Evolutionary conservation across 371 early-diverging fungal species (phyloP).

Genomic region (Encephalitozoon cuniculi): DNA sequence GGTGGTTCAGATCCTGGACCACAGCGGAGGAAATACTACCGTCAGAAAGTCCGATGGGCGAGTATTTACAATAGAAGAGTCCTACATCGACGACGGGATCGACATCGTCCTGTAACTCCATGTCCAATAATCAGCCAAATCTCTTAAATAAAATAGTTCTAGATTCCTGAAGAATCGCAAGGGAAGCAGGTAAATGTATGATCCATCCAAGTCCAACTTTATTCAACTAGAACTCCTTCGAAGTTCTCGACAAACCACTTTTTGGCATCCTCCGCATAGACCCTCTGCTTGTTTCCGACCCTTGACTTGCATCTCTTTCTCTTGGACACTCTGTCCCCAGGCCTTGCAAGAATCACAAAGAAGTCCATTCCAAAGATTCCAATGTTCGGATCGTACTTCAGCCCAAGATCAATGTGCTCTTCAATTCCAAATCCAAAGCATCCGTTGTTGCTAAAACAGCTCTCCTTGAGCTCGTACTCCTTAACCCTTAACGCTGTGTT

Average conservation of each 20-base stretch:
- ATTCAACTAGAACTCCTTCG: constrained; percentile 57
- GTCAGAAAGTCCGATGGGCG: constrained; percentile 15
- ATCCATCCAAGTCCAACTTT: constrained; percentile 1
- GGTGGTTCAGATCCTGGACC: constrained; percentile 23
- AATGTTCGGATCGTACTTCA: constrained; percentile 98
- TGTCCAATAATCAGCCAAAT: not conserved
- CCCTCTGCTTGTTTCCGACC: constrained; percentile 82
- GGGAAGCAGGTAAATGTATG: not conserved
- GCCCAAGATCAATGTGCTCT: constrained; percentile 99
- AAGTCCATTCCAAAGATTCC: constrained; percentile 81
- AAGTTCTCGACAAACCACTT: constrained; percentile 64
- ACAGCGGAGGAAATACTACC: not conserved
- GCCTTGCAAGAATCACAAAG: constrained; percentile 90
- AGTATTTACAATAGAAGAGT: constrained; percentile 1
- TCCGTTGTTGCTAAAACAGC: constrained; percentile 91
- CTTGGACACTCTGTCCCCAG: constrained; percentile 86
- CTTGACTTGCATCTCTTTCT: constrained; percentile 77
- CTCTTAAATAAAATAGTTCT: not conserved
- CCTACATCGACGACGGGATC: constrained; percentile 15
- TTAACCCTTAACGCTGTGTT: constrained; percentile 97
- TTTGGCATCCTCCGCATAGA: constrained; percentile 71
- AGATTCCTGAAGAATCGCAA: not conserved
- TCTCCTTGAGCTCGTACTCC: constrained; percentile 88
- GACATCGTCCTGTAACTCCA: constrained; percentile 11
- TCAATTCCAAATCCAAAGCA: constrained; percentile 99